Evolutionary conservation across 2,329 filamentous ascomycete genomes (phyloP).

Genomic region (Beauveria medogensis): DNA sequence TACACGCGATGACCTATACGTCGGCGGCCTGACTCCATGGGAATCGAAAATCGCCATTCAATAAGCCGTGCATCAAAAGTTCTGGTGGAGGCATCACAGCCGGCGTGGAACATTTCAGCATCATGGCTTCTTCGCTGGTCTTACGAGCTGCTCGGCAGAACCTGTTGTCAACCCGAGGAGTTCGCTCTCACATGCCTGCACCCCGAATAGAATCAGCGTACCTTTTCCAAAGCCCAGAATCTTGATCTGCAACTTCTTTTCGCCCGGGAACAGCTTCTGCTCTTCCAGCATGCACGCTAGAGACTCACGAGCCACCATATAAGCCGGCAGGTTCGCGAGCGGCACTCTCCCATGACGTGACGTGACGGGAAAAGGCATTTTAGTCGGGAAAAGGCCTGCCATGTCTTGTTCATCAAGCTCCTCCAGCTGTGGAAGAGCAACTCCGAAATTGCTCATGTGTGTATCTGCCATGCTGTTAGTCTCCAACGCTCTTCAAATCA

Average conservation of each 20-base stretch:
- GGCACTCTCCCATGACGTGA: too few species aligned
- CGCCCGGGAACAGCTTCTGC: neutral
- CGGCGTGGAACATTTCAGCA: neutral
- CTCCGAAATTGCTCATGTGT: too few species aligned
- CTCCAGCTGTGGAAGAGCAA: too few species aligned
- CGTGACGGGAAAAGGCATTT: too few species aligned
- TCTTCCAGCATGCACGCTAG: neutral
- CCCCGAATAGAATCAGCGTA: neutral
- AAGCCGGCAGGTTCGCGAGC: neutral
- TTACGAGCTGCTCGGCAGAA: neutral
- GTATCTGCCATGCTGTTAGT: too few species aligned
- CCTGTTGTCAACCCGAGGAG: too few species aligned
- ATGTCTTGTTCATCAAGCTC: too few species aligned
- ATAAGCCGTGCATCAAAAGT: neutral
- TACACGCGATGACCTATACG: neutral
- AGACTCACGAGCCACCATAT: neutral
- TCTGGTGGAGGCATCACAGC: neutral
- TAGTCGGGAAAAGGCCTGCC: too few species aligned
- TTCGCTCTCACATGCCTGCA: too few species aligned
- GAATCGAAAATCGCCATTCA: neutral
- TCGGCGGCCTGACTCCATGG: neutral
- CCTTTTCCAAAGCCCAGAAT: neutral
- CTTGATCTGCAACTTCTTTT: neutral
- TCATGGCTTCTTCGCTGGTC: neutral
- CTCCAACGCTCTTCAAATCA: too few species aligned